Base-by-base conservation (phyloP, 1,284 basidiomycete genomes). In the Marasmius sp. region DNA sequence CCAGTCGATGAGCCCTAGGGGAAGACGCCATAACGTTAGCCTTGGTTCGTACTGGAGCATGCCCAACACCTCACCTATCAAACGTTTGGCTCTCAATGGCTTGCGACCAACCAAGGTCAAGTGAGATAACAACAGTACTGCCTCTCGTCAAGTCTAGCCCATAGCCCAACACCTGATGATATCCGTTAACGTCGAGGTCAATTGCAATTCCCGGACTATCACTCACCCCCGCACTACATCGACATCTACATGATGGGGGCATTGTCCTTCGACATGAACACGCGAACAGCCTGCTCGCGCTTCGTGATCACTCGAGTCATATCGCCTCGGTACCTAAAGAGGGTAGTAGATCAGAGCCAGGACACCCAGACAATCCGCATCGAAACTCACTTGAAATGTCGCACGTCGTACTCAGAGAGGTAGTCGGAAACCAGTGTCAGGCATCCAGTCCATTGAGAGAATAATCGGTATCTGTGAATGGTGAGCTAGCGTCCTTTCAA, bases 61-160 rank as follows among this genome's bases (percentile, higher is more conserved):
- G n/a, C n/a, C n/a, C n/a, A n/a, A n/a, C n/a, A n/a, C n/a, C n/a
- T n/a, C n/a, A n/a, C n/a, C n/a, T n/a, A n/a, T n/a, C n/a, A n/a
- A n/a, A n/a, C n/a, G n/a, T n/a, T n/a, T n/a, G n/a, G n/a, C n/a
- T n/a, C n/a, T n/a, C n/a, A n/a, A n/a, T n/a, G n/a, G n/a, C 87
- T 45, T 79, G 79, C 18, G 81, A 84, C 87, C 86, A 86, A 14
- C 80, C 83, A 39, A 86, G 77, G 67, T 88, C 87, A 48, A 88
- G 73, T 14, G 82, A 84, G 50, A 88, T 85, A 48, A 88, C n/a
- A n/a, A n/a, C 84, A 55, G 85, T 81, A 69, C 86, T 87, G 8
- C 84, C 85, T 18, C 85, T 78, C 33, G 83, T 86, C 8, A 88
- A 72, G 66, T 85, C 86, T 60, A 84, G 70, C n/a, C n/a, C n/a